Conservation (phyloP, 352 stramenopile species). For the Bremia lactucae region DNA sequence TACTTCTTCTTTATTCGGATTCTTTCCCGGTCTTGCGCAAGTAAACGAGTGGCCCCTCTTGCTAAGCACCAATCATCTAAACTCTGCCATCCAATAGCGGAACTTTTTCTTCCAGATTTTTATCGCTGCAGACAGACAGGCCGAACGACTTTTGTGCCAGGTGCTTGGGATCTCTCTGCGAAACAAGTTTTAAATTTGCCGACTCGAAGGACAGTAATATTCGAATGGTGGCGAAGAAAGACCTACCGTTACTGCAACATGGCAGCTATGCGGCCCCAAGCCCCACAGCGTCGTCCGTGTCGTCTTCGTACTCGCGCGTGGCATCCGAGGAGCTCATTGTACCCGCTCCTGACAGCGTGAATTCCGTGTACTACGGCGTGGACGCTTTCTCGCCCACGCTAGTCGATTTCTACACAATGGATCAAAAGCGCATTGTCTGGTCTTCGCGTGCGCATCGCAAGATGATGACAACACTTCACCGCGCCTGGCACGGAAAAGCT, state of each 20-base stretch:
- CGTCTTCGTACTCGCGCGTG: slow-evolving; percentile 44
- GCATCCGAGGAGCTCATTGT: slow-evolving; percentile 78
- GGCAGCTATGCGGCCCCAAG: slow-evolving; percentile 18
- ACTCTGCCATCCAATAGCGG: slow-evolving; percentile 11
- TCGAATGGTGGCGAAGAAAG: slow-evolving; percentile 35
- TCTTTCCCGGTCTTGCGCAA: slow-evolving; percentile 6
- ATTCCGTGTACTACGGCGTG: slow-evolving; percentile 80
- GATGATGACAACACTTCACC: slow-evolving; percentile 82
- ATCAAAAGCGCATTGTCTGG: slow-evolving; percentile 82
- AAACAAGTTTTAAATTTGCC: slow-evolving; percentile 19
- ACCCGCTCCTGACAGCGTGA: slow-evolving; percentile 52
- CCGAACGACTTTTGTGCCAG: background rate
- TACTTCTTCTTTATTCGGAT: background rate
- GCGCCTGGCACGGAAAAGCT: slow-evolving; percentile 50
- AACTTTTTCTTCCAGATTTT: slow-evolving; percentile 20
- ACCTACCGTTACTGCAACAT: slow-evolving; percentile 49
- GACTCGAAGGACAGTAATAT: background rate
- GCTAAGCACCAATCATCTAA: background rate
- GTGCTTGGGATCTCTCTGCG: background rate
- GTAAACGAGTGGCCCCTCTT: background rate
- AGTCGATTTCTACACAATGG: slow-evolving; percentile 77
- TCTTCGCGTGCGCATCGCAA: slow-evolving; percentile 79
- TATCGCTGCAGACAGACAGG: slow-evolving; percentile 4
- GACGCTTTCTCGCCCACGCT: slow-evolving; percentile 80
- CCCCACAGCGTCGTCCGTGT: slow-evolving; percentile 37